Conservation (phyloP, 208 protist genomes). For the Giardia muris region DNA sequence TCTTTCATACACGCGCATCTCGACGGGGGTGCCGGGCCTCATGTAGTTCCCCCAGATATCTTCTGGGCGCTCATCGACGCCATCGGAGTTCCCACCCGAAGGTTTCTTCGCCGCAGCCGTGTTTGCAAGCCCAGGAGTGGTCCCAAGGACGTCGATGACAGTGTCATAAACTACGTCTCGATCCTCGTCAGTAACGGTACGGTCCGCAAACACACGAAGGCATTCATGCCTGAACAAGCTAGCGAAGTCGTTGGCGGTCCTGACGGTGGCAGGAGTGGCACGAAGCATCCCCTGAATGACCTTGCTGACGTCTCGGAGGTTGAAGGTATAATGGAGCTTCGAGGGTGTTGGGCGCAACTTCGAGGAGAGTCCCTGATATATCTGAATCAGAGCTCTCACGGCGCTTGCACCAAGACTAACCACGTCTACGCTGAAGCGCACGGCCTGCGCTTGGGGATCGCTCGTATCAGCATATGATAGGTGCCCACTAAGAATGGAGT, state of each 20-base stretch:
- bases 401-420: constrained; percentile 38
- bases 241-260: constrained; percentile 52
- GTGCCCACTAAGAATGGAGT: constrained; percentile 65
- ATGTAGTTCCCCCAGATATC: constrained; percentile 76
- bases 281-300: constrained; percentile 70
- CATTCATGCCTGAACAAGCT: constrained; percentile 27
- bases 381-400: constrained; percentile 62
- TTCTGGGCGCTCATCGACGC: constrained; percentile 42
- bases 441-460: constrained; percentile 44
- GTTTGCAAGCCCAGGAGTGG: background rate
- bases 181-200: background rate
- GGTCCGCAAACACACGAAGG: constrained; percentile 21
- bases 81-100: background rate
- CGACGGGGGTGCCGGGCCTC: constrained; percentile 54
- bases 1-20: constrained; percentile 66
- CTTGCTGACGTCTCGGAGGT: constrained; percentile 82
- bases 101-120: background rate
- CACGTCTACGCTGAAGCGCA: constrained; percentile 50
- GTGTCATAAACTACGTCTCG: background rate
- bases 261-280: background rate
- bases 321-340: constrained; percentile 93
- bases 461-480: constrained; percentile 56
- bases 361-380: constrained; percentile 59
- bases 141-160: background rate
- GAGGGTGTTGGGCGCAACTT: constrained; percentile 50